Conservation (phyloP, 805 yeast genomes). For the Starmerella gropengiesseri region DNA sequence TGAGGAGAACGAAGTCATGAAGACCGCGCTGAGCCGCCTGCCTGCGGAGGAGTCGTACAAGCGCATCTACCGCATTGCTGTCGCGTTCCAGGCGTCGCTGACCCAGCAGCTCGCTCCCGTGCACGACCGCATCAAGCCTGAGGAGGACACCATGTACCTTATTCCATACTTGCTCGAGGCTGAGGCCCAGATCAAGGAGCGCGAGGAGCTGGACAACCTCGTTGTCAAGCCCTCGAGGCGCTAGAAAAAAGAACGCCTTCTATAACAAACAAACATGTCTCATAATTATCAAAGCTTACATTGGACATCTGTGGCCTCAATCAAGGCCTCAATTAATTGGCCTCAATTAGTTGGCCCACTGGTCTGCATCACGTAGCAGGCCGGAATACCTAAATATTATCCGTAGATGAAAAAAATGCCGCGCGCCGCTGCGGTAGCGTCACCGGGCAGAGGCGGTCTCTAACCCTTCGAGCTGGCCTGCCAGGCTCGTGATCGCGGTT, state of each 20-base stretch:
- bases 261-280: too few relatives aligned
- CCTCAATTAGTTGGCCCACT: too few relatives aligned
- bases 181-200: conserved; percentile 84
- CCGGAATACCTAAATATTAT: too few relatives aligned
- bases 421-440: too few relatives aligned
- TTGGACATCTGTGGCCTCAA: too few relatives aligned
- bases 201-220: conserved; percentile 76
- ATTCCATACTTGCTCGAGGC: conserved; percentile 86
- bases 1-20: conserved; percentile 80
- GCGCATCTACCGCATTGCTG: conserved; percentile 81
- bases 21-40: conserved; percentile 79
- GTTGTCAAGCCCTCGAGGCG: conserved; percentile 29
- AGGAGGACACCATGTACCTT: conserved; percentile 54
- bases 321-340: too few relatives aligned
- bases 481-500: conserved; percentile 18
- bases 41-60: conserved; percentile 78
- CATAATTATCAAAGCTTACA: too few relatives aligned
- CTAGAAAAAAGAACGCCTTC: too few relatives aligned
- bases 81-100: conserved; percentile 81
- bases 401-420: too few relatives aligned
- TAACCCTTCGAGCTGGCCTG: conserved; percentile 10
- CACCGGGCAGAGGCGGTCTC: neutral
- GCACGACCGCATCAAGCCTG: conserved; percentile 63
- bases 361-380: too few relatives aligned
- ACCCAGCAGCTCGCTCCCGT: conserved; percentile 78